Conservation (phyloP, 495 filamentous ascomycete species). For the Cercophora scortea region DNA sequence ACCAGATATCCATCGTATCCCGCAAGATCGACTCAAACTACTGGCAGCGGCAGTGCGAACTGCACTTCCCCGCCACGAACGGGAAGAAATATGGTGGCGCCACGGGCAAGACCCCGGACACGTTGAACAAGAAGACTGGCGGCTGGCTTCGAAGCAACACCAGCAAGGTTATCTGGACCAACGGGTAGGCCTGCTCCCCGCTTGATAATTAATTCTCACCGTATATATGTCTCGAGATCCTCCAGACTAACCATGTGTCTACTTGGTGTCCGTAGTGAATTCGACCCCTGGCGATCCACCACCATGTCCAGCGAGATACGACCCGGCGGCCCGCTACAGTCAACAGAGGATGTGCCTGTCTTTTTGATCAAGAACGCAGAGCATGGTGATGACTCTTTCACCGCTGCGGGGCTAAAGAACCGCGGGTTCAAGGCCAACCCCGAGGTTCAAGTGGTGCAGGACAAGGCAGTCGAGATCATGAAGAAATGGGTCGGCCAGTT, state of each 20-base stretch:
- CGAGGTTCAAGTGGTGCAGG: conserved; percentile 33
- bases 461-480: conserved; percentile 23
- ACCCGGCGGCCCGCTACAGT: conserved; percentile 46
- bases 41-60: conserved; percentile 52
- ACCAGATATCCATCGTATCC: conserved; percentile 40
- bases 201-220: neutral
- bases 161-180: conserved; percentile 51
- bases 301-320: conserved; percentile 45
- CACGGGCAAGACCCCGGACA: conserved; percentile 40
- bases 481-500: conserved; percentile 43
- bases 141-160: conserved; percentile 47
- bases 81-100: conserved; percentile 44
- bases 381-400: conserved; percentile 44
- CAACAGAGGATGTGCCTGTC: conserved; percentile 35
- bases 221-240: neutral
- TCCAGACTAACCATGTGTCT: too few species aligned
- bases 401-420: conserved; percentile 26
- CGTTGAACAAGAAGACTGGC: conserved; percentile 50
- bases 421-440: conserved; percentile 24
- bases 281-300: conserved; percentile 52
- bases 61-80: conserved; percentile 49
- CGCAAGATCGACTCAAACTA: conserved; percentile 47
- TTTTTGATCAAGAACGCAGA: conserved; percentile 49
- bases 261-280: conserved; percentile 28
- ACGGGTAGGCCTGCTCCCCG: conserved; percentile 33